These are phyloP conservation scores for Cardamine occulta DNA, from an alignment of 345 rosid species.

Conservation along the genomic window DNA sequence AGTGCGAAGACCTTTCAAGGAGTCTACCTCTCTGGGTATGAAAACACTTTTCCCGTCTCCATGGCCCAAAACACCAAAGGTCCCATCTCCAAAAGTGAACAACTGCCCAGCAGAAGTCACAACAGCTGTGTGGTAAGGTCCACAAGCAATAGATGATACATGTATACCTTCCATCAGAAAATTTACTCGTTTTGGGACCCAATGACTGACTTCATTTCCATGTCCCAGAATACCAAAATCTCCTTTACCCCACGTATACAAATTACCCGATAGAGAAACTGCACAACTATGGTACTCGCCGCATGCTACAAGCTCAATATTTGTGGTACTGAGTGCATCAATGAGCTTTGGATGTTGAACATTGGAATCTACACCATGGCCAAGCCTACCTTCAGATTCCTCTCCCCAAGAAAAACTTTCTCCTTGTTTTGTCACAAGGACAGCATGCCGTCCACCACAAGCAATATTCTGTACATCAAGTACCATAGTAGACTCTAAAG, in stretches of 20 bases:
- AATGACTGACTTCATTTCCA: slow-evolving; percentile 61
- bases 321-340: slow-evolving; percentile 53
- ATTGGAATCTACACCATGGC: slow-evolving; percentile 70
- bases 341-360: slow-evolving; percentile 63
- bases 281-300: slow-evolving; percentile 78
- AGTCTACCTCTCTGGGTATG: slow-evolving; percentile 71
- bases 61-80: slow-evolving; percentile 83
- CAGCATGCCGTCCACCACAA: slow-evolving; percentile 61
- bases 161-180: slow-evolving; percentile 66
- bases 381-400: slow-evolving; percentile 69
- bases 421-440: slow-evolving; percentile 58
- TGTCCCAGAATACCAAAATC: slow-evolving; percentile 66
- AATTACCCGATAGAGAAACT: slow-evolving; percentile 65
- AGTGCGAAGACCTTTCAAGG: slow-evolving; percentile 63
- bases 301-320: slow-evolving; percentile 65
- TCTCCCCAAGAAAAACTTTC: slow-evolving; percentile 65
- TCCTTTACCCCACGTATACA: slow-evolving; percentile 77
- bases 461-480: slow-evolving; percentile 59
- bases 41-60: slow-evolving; percentile 59
- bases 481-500: slow-evolving; percentile 52
- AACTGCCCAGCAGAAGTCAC: slow-evolving; percentile 69
- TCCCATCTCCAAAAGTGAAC: slow-evolving; percentile 84
- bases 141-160: slow-evolving; percentile 71
- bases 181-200: slow-evolving; percentile 62
- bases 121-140: slow-evolving; percentile 79